phyloP scores from a whole-genome alignment of 169 alveolate genomes.

The Babesia microti region DNA sequence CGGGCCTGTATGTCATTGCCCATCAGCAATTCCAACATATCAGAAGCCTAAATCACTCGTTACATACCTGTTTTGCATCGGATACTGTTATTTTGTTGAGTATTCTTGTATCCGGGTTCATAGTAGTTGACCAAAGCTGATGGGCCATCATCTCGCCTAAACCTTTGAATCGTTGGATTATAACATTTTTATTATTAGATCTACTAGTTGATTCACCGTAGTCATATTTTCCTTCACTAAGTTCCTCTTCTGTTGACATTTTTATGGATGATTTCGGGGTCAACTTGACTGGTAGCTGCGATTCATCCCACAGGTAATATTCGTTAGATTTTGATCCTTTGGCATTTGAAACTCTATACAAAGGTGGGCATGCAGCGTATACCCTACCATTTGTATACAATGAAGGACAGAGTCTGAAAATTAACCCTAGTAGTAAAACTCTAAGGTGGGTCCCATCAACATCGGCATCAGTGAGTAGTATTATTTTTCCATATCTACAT shows the following conservation, averaged over 20 bases:
- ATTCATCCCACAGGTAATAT: too few species aligned
- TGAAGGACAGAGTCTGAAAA: slow-evolving; percentile 53
- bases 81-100: slow-evolving; percentile 54
- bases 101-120: slow-evolving; percentile 61
- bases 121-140: slow-evolving; percentile 70
- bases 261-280: neutral
- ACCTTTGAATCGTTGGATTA: slow-evolving; percentile 68
- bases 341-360: slow-evolving; percentile 54
- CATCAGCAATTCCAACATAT: slow-evolving; percentile 48
- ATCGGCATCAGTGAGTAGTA: slow-evolving; percentile 71
- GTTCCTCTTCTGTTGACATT: neutral
- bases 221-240: neutral
- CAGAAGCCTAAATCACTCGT: too few species aligned
- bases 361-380: slow-evolving; percentile 68
- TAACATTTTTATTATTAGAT: slow-evolving; percentile 9
- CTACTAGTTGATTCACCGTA: neutral
- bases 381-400: slow-evolving; percentile 55
- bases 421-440: slow-evolving; percentile 52
- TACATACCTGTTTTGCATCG: slow-evolving; percentile 51
- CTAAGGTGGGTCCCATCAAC: slow-evolving; percentile 72
- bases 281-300: neutral
- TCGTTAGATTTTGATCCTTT: too few species aligned
- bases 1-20: slow-evolving; percentile 63
- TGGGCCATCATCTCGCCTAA: slow-evolving; percentile 75
- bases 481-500: slow-evolving; percentile 59